Evolutionary conservation across 177 flowering plant species (phyloP).

Genomic region (Vitis hybrid): DNA sequence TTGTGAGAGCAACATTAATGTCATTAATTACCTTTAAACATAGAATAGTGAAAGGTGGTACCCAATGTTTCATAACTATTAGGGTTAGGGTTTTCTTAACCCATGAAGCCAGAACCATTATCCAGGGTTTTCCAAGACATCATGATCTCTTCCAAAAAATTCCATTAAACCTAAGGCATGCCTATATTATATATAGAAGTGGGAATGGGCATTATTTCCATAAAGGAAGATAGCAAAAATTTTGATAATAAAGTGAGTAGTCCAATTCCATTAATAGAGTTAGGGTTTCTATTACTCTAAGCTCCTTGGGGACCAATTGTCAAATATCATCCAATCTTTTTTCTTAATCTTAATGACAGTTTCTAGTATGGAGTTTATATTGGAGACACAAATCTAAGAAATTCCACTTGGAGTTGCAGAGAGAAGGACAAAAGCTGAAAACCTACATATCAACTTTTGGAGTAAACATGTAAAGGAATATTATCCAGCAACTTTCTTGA

Average conservation of each 20-base stretch:
- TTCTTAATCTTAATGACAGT: background rate
- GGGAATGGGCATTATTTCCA: constrained; percentile 11
- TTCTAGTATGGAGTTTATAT: background rate
- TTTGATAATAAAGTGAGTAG: constrained; percentile 6
- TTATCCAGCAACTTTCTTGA: constrained; percentile 2
- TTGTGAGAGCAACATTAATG: no score
- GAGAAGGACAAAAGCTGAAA: constrained; percentile 26
- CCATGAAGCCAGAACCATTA: constrained; percentile 26
- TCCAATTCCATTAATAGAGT: constrained; percentile 1
- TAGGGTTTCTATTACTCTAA: constrained; percentile 21
- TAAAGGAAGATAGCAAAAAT: constrained; percentile 12
- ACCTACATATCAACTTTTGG: background rate
- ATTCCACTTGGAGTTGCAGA: background rate
- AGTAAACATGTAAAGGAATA: constrained; percentile 12
- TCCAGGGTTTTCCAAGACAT: constrained; percentile 9
- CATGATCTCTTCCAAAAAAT: constrained; percentile 15
- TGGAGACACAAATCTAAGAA: background rate
- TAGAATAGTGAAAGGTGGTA: no score
- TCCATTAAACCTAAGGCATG: constrained; percentile 29
- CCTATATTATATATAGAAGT: constrained; percentile 13
- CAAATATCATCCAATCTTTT: constrained; percentile 13
- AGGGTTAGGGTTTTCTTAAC: constrained; percentile 16
- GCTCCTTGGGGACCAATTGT: constrained; percentile 33
- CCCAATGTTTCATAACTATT: background rate
- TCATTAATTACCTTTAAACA: no score